These are phyloP conservation scores for Monilinia vaccinii-corymbosi DNA, from an alignment of 2,329 filamentous ascomycete genomes.

Conservation along the genomic window DNA sequence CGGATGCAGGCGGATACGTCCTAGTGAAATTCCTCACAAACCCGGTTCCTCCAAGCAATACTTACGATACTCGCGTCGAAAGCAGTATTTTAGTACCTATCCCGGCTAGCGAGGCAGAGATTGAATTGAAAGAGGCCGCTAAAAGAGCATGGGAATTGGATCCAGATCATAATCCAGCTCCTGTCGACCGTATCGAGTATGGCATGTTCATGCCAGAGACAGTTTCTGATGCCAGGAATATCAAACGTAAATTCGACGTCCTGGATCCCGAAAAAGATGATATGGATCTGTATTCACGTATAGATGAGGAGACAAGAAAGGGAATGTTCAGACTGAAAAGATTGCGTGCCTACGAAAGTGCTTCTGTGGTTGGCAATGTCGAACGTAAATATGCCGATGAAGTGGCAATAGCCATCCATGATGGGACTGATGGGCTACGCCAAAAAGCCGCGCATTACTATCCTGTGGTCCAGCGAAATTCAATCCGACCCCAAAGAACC, in stretches of 20 bases:
- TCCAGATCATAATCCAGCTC: constrained; percentile 45
- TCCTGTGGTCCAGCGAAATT: constrained; percentile 55
- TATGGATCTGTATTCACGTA: constrained; percentile 45
- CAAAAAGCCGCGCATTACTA: constrained; percentile 59
- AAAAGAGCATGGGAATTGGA: constrained; percentile 49
- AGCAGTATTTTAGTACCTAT: constrained; percentile 53
- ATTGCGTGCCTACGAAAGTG: constrained; percentile 55
- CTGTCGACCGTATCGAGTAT: constrained; percentile 52
- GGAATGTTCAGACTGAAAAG: constrained; percentile 53
- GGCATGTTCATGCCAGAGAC: constrained; percentile 55
- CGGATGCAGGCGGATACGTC: constrained; percentile 60
- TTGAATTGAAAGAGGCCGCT: constrained; percentile 37
- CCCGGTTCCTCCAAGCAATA: constrained; percentile 43
- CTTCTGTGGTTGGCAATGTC: constrained; percentile 43
- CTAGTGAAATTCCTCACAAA: constrained; percentile 61
- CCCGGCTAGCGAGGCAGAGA: constrained; percentile 45
- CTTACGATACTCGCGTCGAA: constrained; percentile 53
- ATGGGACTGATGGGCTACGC: constrained; percentile 40
- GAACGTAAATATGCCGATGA: constrained; percentile 55
- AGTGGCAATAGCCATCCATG: constrained; percentile 49
- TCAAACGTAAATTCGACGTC: constrained; percentile 52
- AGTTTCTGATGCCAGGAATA: constrained; percentile 39
- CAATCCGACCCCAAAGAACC: constrained; percentile 52
- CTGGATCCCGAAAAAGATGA: constrained; percentile 46
- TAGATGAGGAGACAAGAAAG: constrained; percentile 34